A percentile compares a stretch with the other conserved stretches of the same genome.
Evolutionary conservation across 352 stramenopile species (phyloP).

Genomic region (Globisporangium spinosum): DNA sequence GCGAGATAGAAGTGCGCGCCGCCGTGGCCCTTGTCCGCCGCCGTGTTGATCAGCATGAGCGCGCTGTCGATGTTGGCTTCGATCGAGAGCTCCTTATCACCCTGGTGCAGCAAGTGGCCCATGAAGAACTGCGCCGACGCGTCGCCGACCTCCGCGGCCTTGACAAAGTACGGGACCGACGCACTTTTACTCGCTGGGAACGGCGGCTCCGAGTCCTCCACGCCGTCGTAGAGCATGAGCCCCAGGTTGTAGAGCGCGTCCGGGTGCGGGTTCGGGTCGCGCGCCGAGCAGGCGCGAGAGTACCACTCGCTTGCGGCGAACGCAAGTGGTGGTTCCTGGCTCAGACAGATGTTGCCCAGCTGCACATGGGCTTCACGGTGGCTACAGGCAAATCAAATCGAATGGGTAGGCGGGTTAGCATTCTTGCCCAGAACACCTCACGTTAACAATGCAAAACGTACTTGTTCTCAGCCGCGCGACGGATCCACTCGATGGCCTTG

Average conservation of each 20-base stretch:
- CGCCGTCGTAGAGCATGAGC: conserved; percentile 70
- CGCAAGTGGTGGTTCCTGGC: conserved; percentile 72
- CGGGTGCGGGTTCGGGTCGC: conserved; percentile 54
- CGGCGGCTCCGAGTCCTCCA: conserved; percentile 66
- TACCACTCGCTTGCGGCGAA: conserved; percentile 74
- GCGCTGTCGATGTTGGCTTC: conserved; percentile 55
- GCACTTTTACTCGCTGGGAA: conserved; percentile 52
- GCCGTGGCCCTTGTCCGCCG: conserved; percentile 60
- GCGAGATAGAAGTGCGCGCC: conserved; percentile 80
- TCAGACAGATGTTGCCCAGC: conserved; percentile 76
- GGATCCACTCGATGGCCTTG: conserved; percentile 77
- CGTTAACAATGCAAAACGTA: conserved; percentile 6
- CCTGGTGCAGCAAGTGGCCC: conserved; percentile 75
- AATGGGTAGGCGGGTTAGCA: background rate
- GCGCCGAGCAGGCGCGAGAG: conserved; percentile 43
- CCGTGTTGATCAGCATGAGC: conserved; percentile 76
- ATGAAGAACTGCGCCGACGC: conserved; percentile 84
- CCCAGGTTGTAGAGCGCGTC: conserved; percentile 86
- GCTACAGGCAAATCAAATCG: conserved; percentile 14
- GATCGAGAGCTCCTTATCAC: conserved; percentile 67
- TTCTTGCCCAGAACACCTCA: background rate
- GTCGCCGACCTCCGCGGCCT: conserved; percentile 72
- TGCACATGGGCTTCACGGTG: conserved; percentile 78
- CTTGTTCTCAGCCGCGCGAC: conserved; percentile 67
- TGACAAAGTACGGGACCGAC: conserved; percentile 75